Evolutionary conservation across 306 rosid genomes (phyloP).

Genomic region (Sphenostylis stenocarpa): DNA sequence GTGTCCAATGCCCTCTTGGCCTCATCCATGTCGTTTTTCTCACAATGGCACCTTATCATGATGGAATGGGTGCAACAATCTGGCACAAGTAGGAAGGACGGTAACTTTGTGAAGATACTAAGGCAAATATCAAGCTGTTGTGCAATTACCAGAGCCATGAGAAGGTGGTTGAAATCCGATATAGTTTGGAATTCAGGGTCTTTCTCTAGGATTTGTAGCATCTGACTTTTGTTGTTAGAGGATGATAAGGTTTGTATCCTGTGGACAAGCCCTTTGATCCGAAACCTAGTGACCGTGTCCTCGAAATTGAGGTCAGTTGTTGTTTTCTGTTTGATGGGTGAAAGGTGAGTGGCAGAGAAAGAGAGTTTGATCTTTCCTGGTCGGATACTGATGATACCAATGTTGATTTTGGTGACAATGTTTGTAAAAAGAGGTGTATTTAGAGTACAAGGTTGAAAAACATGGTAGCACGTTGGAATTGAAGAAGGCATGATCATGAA

Average conservation of each 20-base stretch:
- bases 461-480: conserved; percentile 17
- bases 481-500: conserved; percentile 30
- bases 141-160: conserved; percentile 50
- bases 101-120: conserved; percentile 37
- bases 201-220: conserved; percentile 26
- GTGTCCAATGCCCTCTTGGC: conserved; percentile 47
- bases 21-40: conserved; percentile 50
- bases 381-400: conserved; percentile 1
- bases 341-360: conserved; percentile 12
- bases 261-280: conserved; percentile 33
- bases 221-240: conserved; percentile 26
- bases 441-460: conserved; percentile 26
- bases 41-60: conserved; percentile 60
- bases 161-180: conserved; percentile 55
- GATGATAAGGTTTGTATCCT: conserved; percentile 38
- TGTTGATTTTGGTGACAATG: conserved; percentile 18
- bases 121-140: conserved; percentile 42
- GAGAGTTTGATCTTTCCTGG: conserved; percentile 19
- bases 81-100: conserved; percentile 45
- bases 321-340: conserved; percentile 12
- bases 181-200: conserved; percentile 29
- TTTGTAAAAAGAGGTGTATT: conserved; percentile 23
- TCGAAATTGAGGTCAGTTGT: conserved; percentile 25
- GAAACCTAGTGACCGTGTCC: conserved; percentile 26
- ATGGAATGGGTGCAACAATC: conserved; percentile 63